phyloP scores from a whole-genome alignment of 1,284 basidiomycete genomes.

The Cutaneotrichosporon sp. region DNA sequence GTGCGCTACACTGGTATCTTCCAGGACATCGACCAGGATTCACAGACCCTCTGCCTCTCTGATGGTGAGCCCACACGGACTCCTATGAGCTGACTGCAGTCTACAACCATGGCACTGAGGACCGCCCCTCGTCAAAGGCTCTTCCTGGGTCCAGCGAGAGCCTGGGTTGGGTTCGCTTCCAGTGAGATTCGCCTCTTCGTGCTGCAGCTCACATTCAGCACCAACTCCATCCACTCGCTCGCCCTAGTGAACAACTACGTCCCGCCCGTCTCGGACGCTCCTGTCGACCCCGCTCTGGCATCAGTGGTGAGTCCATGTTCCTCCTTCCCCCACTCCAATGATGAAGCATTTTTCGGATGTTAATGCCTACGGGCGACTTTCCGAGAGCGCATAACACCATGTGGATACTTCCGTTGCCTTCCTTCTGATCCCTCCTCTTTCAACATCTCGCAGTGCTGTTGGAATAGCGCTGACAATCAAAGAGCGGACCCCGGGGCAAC shows the following conservation, averaged over 20 bases:
- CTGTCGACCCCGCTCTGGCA: conserved; percentile 46
- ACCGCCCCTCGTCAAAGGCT: conserved; percentile 38
- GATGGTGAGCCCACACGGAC: conserved; percentile 32
- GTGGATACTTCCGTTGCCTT: conserved; percentile 55
- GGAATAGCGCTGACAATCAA: background rate
- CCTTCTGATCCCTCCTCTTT: conserved; percentile 45
- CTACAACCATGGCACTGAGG: conserved; percentile 51
- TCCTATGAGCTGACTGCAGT: conserved; percentile 27
- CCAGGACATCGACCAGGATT: conserved; percentile 49
- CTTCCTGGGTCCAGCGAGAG: conserved; percentile 37
- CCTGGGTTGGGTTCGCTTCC: conserved; percentile 66
- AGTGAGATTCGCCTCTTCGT: conserved; percentile 59
- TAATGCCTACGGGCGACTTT: conserved; percentile 43
- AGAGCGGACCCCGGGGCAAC: background rate
- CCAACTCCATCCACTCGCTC: conserved; percentile 50
- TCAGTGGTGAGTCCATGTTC: conserved; percentile 43
- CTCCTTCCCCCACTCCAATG: conserved; percentile 25
- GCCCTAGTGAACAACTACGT: conserved; percentile 48
- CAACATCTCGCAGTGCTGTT: background rate
- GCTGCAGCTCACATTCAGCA: conserved; percentile 28
- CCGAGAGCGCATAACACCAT: conserved; percentile 53
- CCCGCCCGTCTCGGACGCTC: conserved; percentile 31
- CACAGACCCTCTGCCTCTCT: conserved; percentile 48
- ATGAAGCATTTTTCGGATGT: conserved; percentile 54
- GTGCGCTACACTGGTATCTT: conserved; percentile 51